A percentile compares a stretch with the other conserved stretches of the same genome.
Conservation (phyloP, 306 rosid species). For the Cucumis hystrix region DNA sequence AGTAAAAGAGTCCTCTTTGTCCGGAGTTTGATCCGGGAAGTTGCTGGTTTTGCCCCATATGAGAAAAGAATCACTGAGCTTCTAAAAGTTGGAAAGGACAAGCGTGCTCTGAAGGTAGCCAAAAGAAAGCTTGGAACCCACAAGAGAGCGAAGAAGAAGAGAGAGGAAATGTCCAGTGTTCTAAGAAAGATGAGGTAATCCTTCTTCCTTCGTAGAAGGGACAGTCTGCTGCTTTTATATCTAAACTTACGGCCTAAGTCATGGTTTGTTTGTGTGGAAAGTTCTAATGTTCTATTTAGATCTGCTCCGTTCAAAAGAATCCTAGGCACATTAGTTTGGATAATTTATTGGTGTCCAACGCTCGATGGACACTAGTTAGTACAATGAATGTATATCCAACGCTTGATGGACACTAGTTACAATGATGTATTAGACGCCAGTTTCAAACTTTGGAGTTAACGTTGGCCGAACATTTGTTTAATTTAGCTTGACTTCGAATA, state of each 20-base stretch:
- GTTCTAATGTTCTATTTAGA: too few relatives aligned
- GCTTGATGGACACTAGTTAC: too few relatives aligned
- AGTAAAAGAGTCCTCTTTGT: slow-evolving; percentile 79
- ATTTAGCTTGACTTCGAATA: too few relatives aligned
- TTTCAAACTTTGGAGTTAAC: too few relatives aligned
- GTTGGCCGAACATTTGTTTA: too few relatives aligned
- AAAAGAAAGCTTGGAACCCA: slow-evolving; percentile 88
- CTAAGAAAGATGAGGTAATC: slow-evolving; percentile 85
- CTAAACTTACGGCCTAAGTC: not conserved
- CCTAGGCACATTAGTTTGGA: too few relatives aligned
- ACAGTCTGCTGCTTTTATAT: not conserved
- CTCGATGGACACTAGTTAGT: too few relatives aligned
- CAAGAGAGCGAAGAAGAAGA: slow-evolving; percentile 83
- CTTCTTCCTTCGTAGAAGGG: not conserved
- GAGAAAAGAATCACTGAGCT: slow-evolving; percentile 92
- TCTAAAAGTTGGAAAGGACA: slow-evolving; percentile 85
- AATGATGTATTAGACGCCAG: too few relatives aligned
- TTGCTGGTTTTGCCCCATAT: slow-evolving; percentile 87
- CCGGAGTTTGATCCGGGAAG: slow-evolving; percentile 59
- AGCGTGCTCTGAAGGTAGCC: slow-evolving; percentile 75
- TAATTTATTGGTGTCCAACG: too few relatives aligned
- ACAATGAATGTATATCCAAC: too few relatives aligned
- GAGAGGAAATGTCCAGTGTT: slow-evolving; percentile 81
- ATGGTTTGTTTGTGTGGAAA: not conserved
- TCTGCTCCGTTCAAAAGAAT: too few relatives aligned